Evolutionary conservation across 257 asterid species (phyloP).

Genomic region (Solanum microdontum): DNA sequence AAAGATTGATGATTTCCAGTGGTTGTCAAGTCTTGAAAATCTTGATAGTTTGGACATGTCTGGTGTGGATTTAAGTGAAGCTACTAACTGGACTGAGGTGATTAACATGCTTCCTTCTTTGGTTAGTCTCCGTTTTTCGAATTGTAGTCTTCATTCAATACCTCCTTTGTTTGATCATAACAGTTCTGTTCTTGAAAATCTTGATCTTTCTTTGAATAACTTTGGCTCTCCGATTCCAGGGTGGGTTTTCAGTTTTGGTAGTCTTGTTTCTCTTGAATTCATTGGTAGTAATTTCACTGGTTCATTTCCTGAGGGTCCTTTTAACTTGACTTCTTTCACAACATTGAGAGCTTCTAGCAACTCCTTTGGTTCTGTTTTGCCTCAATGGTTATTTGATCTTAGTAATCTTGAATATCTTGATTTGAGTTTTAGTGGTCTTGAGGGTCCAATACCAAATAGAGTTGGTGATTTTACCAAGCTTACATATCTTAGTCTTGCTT

Average conservation of each 20-base stretch:
- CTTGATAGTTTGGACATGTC: neutral
- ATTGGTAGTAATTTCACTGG: slow-evolving; percentile 32
- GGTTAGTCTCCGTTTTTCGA: neutral
- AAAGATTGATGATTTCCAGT: neutral
- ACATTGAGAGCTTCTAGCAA: slow-evolving; percentile 27
- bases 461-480: neutral
- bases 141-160: neutral
- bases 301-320: slow-evolving; percentile 33
- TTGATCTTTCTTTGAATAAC: slow-evolving; percentile 1
- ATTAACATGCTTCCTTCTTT: neutral
- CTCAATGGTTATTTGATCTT: slow-evolving; percentile 37
- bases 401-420: slow-evolving; percentile 12
- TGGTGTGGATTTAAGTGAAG: neutral
- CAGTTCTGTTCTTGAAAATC: neutral
- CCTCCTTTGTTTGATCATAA: neutral
- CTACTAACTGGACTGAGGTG: slow-evolving; percentile 1
- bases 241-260: slow-evolving; percentile 3
- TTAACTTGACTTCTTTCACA: slow-evolving; percentile 20
- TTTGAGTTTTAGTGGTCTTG: neutral
- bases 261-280: slow-evolving; percentile 8
- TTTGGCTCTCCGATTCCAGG: neutral
- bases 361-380: slow-evolving; percentile 26
- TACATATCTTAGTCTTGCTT: slow-evolving; percentile 4
- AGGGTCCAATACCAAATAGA: slow-evolving; percentile 10
- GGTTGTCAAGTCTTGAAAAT: neutral